phyloP scores from a whole-genome alignment of 148 eudicot genomes.

The Silene conica region DNA sequence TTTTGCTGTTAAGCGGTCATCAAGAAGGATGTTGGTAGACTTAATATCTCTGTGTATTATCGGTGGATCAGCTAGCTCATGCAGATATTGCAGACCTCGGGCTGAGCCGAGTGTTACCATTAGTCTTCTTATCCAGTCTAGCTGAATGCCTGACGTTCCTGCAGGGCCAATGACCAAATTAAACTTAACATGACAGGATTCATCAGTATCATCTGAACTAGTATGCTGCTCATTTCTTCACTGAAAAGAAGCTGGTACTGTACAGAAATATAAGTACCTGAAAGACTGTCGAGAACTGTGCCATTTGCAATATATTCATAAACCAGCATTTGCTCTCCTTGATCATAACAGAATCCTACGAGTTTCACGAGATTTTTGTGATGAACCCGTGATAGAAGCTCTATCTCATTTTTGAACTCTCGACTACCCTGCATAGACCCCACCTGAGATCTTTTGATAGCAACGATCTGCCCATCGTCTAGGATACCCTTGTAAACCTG shows the following conservation, averaged over 20 bases:
- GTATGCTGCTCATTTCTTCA: too few relatives aligned
- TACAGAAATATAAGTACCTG: constrained; percentile 35
- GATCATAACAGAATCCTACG: constrained; percentile 77
- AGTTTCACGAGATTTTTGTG: constrained; percentile 81
- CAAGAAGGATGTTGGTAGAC: constrained; percentile 45
- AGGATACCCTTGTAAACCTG: constrained; percentile 77
- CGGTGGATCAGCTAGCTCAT: constrained; percentile 67
- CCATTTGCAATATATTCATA: constrained; percentile 80
- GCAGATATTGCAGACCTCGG: constrained; percentile 53
- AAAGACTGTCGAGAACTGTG: constrained; percentile 59
- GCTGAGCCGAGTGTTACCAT: constrained; percentile 52
- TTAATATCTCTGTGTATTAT: constrained; percentile 55
- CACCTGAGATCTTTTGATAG: constrained; percentile 65
- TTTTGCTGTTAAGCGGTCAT: constrained; percentile 45
- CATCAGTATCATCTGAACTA: background rate
- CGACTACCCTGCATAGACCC: constrained; percentile 74
- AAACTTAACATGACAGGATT: background rate
- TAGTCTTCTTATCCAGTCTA: constrained; percentile 58
- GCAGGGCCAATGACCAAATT: constrained; percentile 1
- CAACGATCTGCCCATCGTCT: constrained; percentile 48
- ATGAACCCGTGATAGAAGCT: constrained; percentile 84
- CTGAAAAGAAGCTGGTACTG: too few relatives aligned
- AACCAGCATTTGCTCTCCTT: constrained; percentile 71
- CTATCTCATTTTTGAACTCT: constrained; percentile 84
- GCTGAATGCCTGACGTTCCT: constrained; percentile 48